A percentile compares a stretch with the other conserved stretches of the same genome.
Conservation (phyloP, 305 asterid genomes). For the Fraxinus xanthoxyloides region DNA sequence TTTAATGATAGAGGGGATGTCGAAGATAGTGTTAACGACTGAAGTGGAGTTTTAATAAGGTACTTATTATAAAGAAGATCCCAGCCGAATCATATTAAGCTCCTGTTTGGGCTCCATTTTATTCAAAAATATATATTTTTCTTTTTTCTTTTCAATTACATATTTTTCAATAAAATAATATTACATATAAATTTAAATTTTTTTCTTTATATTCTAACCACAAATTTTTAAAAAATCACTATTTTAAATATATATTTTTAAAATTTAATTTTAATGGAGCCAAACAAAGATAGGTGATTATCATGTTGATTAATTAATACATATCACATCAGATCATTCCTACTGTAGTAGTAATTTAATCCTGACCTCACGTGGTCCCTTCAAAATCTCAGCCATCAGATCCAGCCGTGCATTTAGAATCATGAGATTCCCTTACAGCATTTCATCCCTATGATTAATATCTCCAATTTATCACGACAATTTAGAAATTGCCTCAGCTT, state of each 20-base stretch:
- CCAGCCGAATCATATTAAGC: not conserved
- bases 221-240: not conserved
- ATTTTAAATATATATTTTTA: no score
- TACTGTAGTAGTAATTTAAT: conserved; percentile 5
- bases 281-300: not conserved
- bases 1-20: not conserved
- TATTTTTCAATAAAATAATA: no score
- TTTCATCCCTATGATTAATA: not conserved
- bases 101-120: not conserved
- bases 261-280: no score
- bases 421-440: conserved; percentile 34
- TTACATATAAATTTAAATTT: no score
- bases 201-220: no score
- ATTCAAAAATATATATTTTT: no score
- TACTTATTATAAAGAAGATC: not conserved
- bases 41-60: not conserved
- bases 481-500: not conserved
- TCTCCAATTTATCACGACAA: not conserved
- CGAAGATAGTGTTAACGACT: not conserved
- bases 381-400: conserved; percentile 34
- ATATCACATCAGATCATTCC: conserved; percentile 25
- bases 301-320: conserved; percentile 15
- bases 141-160: not conserved
- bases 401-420: conserved; percentile 50
- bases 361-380: conserved; percentile 27